These are phyloP conservation scores for Geranomyces michiganensis DNA, from an alignment of 192 early-diverging fungal genomes.

Conservation along the genomic window DNA sequence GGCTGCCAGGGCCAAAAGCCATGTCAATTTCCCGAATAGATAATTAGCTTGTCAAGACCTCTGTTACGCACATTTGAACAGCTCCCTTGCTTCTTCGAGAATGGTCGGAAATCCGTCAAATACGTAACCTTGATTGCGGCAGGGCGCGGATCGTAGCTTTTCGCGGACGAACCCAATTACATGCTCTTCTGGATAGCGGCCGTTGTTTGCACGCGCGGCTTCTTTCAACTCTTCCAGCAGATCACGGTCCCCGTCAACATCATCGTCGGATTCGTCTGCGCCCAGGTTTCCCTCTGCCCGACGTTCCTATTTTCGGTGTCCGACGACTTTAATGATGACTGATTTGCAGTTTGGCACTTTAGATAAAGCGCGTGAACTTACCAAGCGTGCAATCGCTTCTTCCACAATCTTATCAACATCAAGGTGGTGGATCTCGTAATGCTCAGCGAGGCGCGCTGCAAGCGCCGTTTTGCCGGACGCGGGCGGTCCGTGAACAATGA, in stretches of 20 bases:
- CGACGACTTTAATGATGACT: no score
- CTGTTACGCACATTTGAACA: slow-evolving; percentile 49
- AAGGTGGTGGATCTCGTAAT: slow-evolving; percentile 59
- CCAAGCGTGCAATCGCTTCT: slow-evolving; percentile 50
- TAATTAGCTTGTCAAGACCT: background rate
- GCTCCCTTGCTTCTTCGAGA: slow-evolving; percentile 48
- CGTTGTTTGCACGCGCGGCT: slow-evolving; percentile 48
- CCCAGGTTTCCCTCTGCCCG: slow-evolving; percentile 32
- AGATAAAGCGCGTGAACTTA: slow-evolving; percentile 1
- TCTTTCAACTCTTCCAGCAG: slow-evolving; percentile 60
- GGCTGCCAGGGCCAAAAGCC: slow-evolving; percentile 19
- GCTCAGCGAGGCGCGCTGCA: slow-evolving; percentile 48
- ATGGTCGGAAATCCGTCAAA: slow-evolving; percentile 59
- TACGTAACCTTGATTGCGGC: slow-evolving; percentile 64
- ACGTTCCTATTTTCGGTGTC: slow-evolving; percentile 33
- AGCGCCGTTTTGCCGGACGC: slow-evolving; percentile 57
- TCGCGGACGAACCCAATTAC: slow-evolving; percentile 56
- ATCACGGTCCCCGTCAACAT: slow-evolving; percentile 57
- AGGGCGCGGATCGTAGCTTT: slow-evolving; percentile 63
- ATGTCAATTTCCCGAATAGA: background rate
- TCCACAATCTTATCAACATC: slow-evolving; percentile 54
- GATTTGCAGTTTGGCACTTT: no score
- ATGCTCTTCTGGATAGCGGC: slow-evolving; percentile 50
- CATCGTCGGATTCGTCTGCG: slow-evolving; percentile 48
- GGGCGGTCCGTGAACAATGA: slow-evolving; percentile 63